Evolutionary conservation across 129 eudicot genomes (phyloP), one percentile per base, ranked within the genome.

Genomic region (Erigeron canadensis): DNA sequence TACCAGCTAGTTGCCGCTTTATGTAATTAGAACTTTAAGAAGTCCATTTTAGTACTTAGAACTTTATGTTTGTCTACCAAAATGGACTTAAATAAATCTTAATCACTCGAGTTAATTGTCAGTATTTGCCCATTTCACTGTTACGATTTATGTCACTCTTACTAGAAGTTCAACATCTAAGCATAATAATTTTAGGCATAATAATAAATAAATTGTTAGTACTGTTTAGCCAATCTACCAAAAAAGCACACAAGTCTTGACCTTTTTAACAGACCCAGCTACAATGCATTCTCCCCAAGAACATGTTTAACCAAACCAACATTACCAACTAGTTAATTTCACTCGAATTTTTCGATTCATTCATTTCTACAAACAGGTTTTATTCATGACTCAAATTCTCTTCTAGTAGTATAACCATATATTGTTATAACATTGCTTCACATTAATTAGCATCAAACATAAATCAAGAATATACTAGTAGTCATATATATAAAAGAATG

Each of bases 301-400:
- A 23, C 68, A 72, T 15, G 47, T 44, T 61, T 57, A 15, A 7
- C 38, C 10, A 65, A 18, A 9, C 18, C 51, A 17, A 21, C 57
- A 45, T 37, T 61, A 61, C 10, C 42, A 37, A 22, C 65, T 59
- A 5, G 41, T 28, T 15, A 16, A 40, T 63, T 63, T 9, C 17
- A 50, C 23, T 64, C 6, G 10, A 28, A 11, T 16, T 61, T 3
- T 5, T 19, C 47, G 21, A 5, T 13, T 75, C 28, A 2, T 8
- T 21, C 75, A 76, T 76, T 57, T 76, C 69, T 7, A 57, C 80
- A 76, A 70, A 63, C 76, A 77, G 51, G 18, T 77, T 45, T 69
- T 58, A 54, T 67, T 39, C 80, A 45, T 65, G 12, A 75, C 63
- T 51, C 7, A 9, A 63, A 8, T 21, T 1, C 66, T 5, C 16